Evolutionary conservation across 2,329 filamentous ascomycete genomes (phyloP).

Genomic region (Knufia petricola): DNA sequence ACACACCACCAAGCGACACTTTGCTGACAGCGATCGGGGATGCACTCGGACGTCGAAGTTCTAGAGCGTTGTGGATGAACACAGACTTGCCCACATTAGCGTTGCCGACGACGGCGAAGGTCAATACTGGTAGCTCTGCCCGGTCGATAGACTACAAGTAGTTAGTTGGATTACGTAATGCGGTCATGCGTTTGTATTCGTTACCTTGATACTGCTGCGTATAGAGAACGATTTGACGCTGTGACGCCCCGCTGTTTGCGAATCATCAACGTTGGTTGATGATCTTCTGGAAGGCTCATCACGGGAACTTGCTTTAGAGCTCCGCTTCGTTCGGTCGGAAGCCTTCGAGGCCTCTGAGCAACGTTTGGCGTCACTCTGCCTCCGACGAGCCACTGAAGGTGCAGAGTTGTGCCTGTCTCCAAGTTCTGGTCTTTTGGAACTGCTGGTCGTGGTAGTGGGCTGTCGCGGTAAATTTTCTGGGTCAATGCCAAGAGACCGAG

Average conservation of each 20-base stretch:
- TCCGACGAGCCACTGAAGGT: constrained; percentile 16
- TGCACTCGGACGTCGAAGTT: constrained; percentile 36
- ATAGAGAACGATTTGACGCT: background rate
- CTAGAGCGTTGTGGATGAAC: constrained; percentile 49
- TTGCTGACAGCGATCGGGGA: constrained; percentile 31
- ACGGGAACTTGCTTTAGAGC: constrained; percentile 15
- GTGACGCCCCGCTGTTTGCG: background rate
- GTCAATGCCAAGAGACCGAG: constrained; percentile 19
- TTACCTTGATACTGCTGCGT: constrained; percentile 6
- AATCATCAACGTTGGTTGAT: constrained; percentile 1
- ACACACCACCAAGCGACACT: constrained; percentile 46
- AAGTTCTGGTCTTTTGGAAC: constrained; percentile 11
- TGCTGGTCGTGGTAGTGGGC: constrained; percentile 8
- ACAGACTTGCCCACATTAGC: constrained; percentile 48
- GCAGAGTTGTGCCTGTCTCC: constrained; percentile 22
- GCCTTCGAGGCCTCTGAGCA: constrained; percentile 14
- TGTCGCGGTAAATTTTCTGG: constrained; percentile 12
- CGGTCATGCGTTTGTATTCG: background rate
- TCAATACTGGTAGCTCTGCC: constrained; percentile 41
- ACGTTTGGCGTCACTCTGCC: constrained; percentile 16
- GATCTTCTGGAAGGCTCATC: constrained; percentile 10
- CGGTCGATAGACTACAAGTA: constrained; percentile 11
- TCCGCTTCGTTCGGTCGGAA: constrained; percentile 14
- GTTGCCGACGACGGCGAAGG: constrained; percentile 49
- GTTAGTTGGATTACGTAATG: background rate